These are phyloP conservation scores for Inosperma sp. DNA, from an alignment of 768 basidiomycete genomes.

Conservation along the genomic window DNA sequence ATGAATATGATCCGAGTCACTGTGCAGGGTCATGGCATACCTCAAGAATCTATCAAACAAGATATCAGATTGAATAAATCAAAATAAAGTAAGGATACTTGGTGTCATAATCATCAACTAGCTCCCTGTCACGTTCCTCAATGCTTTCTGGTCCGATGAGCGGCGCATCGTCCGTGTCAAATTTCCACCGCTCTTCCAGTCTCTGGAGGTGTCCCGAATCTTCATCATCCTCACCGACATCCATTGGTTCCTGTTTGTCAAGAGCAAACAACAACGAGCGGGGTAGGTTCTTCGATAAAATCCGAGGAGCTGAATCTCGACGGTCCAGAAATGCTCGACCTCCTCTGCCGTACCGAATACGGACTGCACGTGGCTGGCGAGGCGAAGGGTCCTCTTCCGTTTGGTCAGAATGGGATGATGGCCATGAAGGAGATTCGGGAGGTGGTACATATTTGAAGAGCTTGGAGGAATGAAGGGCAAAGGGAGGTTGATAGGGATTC, in stretches of 20 bases:
- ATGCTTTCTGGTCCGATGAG: slow-evolving; percentile 49
- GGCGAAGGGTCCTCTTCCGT: too few species aligned
- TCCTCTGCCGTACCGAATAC: slow-evolving; percentile 77
- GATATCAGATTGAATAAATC: slow-evolving; percentile 11
- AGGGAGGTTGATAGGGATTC: too few species aligned
- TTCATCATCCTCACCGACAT: too few species aligned
- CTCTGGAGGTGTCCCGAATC: too few species aligned
- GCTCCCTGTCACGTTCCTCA: slow-evolving; percentile 62
- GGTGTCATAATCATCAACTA: slow-evolving; percentile 66
- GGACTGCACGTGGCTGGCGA: slow-evolving; percentile 45
- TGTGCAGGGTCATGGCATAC: slow-evolving; percentile 51
- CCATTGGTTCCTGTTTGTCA: slow-evolving; percentile 32
- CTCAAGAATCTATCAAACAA: slow-evolving; percentile 43
- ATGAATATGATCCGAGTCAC: slow-evolving; percentile 47
- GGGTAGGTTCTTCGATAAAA: too few species aligned
- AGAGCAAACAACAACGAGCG: slow-evolving; percentile 28
- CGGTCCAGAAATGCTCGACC: too few species aligned
- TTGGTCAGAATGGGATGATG: too few species aligned
- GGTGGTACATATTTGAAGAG: too few species aligned
- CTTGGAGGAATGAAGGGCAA: too few species aligned
- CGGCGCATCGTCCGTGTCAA: slow-evolving; percentile 60
- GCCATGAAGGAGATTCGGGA: too few species aligned
- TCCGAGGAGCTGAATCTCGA: too few species aligned
- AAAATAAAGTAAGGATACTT: slow-evolving; percentile 32
- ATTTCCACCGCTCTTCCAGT: slow-evolving; percentile 60